Base-by-base conservation (phyloP, 768 basidiomycete species). In the Leccinellum albellum region DNA sequence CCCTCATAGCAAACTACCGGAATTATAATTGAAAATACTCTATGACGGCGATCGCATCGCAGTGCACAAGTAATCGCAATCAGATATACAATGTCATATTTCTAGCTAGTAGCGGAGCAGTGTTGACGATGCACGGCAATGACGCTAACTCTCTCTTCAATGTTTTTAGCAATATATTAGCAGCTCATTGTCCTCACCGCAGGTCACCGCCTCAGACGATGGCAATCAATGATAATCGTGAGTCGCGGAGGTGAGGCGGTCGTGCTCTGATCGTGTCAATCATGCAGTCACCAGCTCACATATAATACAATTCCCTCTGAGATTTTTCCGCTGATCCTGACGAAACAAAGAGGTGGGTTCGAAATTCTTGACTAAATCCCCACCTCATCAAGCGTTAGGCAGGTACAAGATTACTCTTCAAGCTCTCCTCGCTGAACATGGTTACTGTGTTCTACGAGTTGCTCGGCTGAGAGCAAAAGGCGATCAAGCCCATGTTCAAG, bases 261-360 rank as follows among this genome's bases (percentile, higher is more conserved):
- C 97, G 98, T 69, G 87, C 96, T 35, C 82, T 99, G 37, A 88
- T 98, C 55, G 87, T 98, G 26, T 91, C 94, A 15, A 93, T 98
- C 66, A n/a, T n/a, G n/a, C n/a, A 85, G 89, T 40, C 97, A 99
- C 72, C 92, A 91, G 66, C 91, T 91, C 6, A 97, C 96, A 0
- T 87, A 88, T 53, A 80, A 82, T 21, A 84, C 89, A 7, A 87
- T 98, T 46, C 91, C 94, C 0, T 68, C 82, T 3, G 92, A 94
- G 61, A 80, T 95, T 44, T 81, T 86, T 0, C 75, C 76, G 7
- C 84, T 90, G 3, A 89, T 98, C 55, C 61, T 91, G 7, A 79
- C 31, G 97, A 99, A 73, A 88, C 93, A 3, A 83, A 87, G 63
- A 83, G 79, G 88, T 89, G 69, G 13, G 72, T 68, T 35, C 1